These are phyloP conservation scores for Basipetospora sp. DNA, from an alignment of 2,329 filamentous ascomycete species.

Conservation along the genomic window DNA sequence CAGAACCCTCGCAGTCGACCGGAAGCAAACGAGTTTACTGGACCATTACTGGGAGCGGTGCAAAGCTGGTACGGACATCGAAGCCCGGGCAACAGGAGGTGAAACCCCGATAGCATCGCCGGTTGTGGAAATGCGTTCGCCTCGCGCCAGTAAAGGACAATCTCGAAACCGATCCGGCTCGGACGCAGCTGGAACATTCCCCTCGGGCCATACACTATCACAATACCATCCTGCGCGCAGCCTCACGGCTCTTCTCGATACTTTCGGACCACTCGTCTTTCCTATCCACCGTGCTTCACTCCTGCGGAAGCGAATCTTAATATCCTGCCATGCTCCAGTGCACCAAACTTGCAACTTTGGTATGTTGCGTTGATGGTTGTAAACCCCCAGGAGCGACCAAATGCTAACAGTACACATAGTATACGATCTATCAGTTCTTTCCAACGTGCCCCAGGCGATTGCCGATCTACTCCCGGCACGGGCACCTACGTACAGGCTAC, in stretches of 20 bases:
- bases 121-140: conserved; percentile 24
- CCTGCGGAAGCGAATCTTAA: conserved; percentile 71
- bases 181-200: conserved; percentile 43
- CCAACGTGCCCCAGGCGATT: conserved; percentile 67
- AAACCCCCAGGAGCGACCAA: too few species aligned
- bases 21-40: conserved; percentile 46
- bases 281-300: conserved; percentile 78
- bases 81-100: conserved; percentile 1
- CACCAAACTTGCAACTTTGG: conserved; percentile 78
- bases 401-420: conserved; percentile 38
- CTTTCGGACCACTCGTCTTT: conserved; percentile 83
- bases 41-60: conserved; percentile 62
- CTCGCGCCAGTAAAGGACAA: conserved; percentile 27
- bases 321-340: conserved; percentile 76
- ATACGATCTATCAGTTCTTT: conserved; percentile 84
- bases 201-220: conserved; percentile 52
- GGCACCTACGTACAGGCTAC: conserved; percentile 49
- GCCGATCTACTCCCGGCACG: conserved; percentile 51
- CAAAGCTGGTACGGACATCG: neutral
- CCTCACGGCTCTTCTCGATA: conserved; percentile 59
- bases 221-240: conserved; percentile 77
- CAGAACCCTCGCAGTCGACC: conserved; percentile 49
- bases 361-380: conserved; percentile 24
- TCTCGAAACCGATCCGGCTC: conserved; percentile 44
- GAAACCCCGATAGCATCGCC: conserved; percentile 40